phyloP scores from a whole-genome alignment of 768 basidiomycete genomes.

The Mycena maculata region DNA sequence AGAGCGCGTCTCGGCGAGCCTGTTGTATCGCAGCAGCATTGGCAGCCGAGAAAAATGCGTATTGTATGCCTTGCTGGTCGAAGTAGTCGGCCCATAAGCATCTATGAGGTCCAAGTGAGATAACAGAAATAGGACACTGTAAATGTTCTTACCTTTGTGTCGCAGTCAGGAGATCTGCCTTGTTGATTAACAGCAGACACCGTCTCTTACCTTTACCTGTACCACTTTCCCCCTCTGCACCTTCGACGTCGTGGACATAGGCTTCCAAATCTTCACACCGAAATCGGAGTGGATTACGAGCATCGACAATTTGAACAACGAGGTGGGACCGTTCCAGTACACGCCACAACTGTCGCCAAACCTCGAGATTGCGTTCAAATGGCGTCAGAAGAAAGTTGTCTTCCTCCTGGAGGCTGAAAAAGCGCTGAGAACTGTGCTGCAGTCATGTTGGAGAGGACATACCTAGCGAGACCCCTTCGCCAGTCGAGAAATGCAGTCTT shows the following conservation, averaged over 20 bases:
- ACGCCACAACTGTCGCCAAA: conserved; percentile 98
- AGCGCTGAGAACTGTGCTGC: not conserved
- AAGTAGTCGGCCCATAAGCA: conserved; percentile 93
- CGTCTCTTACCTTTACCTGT: conserved; percentile 79
- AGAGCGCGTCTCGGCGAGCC: conserved; percentile 65
- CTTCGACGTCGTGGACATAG: conserved; percentile 88
- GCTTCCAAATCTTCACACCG: conserved; percentile 91
- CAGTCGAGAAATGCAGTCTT: conserved; percentile 92
- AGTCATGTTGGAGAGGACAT: conserved; percentile 32
- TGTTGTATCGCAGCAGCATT: conserved; percentile 89
- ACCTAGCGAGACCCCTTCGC: conserved; percentile 93
- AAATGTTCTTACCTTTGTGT: conserved; percentile 76
- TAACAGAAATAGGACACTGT: not conserved
- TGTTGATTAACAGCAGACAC: conserved; percentile 91
- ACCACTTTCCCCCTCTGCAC: conserved; percentile 82
- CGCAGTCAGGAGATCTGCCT: conserved; percentile 90
- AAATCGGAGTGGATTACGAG: conserved; percentile 92
- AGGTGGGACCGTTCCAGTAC: conserved; percentile 96
- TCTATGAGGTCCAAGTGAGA: conserved; percentile 53
- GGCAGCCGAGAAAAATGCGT: conserved; percentile 94
- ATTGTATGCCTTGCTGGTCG: conserved; percentile 76
- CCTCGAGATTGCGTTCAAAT: conserved; percentile 97
- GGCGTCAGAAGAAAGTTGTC: conserved; percentile 93
- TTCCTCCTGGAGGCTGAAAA: conserved; percentile 81
- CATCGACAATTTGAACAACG: conserved; percentile 95